These are phyloP conservation scores for Suhomyces panamericanus DNA, from an alignment of 1,139 yeast genomes.

Conservation along the genomic window DNA sequence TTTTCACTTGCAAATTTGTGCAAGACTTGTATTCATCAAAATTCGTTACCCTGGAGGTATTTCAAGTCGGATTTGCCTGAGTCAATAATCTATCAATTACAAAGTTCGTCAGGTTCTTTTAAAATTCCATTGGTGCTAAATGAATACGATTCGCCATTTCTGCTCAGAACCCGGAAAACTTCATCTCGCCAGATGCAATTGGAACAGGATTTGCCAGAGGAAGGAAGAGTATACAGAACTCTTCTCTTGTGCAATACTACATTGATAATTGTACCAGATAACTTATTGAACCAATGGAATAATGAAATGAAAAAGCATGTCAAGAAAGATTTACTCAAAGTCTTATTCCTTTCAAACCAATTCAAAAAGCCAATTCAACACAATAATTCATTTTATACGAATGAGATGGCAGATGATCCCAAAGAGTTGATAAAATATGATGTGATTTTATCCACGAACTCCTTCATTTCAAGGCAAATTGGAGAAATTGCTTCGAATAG, in stretches of 20 bases:
- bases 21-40: slow-evolving; percentile 38
- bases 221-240: slow-evolving; percentile 26
- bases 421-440: slow-evolving; percentile 45
- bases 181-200: slow-evolving; percentile 15
- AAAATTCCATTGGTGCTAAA: slow-evolving; percentile 29
- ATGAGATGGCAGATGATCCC: slow-evolving; percentile 29
- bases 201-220: slow-evolving; percentile 15
- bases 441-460: slow-evolving; percentile 51
- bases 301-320: slow-evolving; percentile 59
- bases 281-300: slow-evolving; percentile 65
- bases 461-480: slow-evolving; percentile 44
- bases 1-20: slow-evolving; percentile 43
- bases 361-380: slow-evolving; percentile 24
- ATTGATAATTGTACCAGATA: slow-evolving; percentile 64
- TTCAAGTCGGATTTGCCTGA: slow-evolving; percentile 46
- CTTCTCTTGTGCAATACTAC: slow-evolving; percentile 53
- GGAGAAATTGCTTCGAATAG: slow-evolving; percentile 27
- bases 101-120: slow-evolving; percentile 46
- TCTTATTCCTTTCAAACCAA: slow-evolving; percentile 35
- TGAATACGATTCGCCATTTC: slow-evolving; percentile 23
- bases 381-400: slow-evolving; percentile 20
- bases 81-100: slow-evolving; percentile 37
- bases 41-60: slow-evolving; percentile 60
- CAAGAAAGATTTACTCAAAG: slow-evolving; percentile 34
- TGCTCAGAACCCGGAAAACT: slow-evolving; percentile 20